Conservation (phyloP, 192 early-diverging fungal genomes). For the Obelidium mucronatum region DNA sequence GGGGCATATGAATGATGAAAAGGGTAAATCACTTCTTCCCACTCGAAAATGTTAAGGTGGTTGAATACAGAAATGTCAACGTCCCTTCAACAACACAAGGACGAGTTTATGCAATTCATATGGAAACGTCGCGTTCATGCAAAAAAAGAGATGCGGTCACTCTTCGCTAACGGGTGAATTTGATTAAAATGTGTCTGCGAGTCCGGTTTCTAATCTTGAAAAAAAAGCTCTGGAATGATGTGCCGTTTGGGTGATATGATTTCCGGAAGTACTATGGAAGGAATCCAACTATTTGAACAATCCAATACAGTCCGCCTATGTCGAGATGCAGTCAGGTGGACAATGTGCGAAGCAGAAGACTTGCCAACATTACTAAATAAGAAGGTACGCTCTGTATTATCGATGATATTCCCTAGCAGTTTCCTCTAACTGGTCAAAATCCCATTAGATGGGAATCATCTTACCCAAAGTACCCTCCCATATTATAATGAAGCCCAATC, state of each 20-base stretch:
- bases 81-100: constrained; percentile 56
- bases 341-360: constrained; percentile 50
- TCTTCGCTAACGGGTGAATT: constrained; percentile 59
- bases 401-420: too few relatives aligned
- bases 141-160: constrained; percentile 47
- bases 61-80: constrained; percentile 49
- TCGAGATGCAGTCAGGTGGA: constrained; percentile 48
- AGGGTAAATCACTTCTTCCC: constrained; percentile 41
- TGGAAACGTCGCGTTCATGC: constrained; percentile 57
- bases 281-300: constrained; percentile 53
- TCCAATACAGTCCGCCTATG: constrained; percentile 51
- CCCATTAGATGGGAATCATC: constrained; percentile 13
- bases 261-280: constrained; percentile 47
- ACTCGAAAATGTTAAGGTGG: neutral
- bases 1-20: constrained; percentile 61
- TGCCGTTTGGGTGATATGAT: constrained; percentile 63
- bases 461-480: neutral
- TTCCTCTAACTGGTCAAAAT: constrained; percentile 7
- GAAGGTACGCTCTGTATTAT: too few relatives aligned
- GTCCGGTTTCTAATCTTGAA: neutral
- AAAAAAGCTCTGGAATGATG: constrained; percentile 55
- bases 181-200: neutral
- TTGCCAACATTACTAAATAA: constrained; percentile 50
- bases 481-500: neutral
- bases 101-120: constrained; percentile 64